These are phyloP conservation scores for Microcyclospora tardicrescens DNA, from an alignment of 2,329 filamentous ascomycete genomes.

Conservation along the genomic window DNA sequence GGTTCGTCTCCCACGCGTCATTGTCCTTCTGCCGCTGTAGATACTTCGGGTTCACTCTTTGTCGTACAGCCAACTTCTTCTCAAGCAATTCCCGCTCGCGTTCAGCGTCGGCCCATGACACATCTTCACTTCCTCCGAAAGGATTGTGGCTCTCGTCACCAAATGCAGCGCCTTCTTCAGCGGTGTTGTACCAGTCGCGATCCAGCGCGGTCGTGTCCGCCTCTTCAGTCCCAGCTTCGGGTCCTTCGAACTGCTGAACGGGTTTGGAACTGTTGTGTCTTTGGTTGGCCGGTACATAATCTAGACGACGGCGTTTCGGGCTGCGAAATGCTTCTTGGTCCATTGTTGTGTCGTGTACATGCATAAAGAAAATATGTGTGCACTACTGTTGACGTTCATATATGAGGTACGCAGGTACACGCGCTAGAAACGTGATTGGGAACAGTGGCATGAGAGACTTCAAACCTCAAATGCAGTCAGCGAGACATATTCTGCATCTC, in stretches of 20 bases:
- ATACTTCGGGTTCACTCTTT: slow-evolving; percentile 48
- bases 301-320: no score
- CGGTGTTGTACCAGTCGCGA: slow-evolving; percentile 83
- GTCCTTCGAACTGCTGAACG: slow-evolving; percentile 48
- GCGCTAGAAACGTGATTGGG: no score
- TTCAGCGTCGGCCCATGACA: slow-evolving; percentile 60
- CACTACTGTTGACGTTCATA: no score
- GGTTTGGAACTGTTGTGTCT: slow-evolving; percentile 24
- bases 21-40: slow-evolving; percentile 86
- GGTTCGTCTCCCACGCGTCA: slow-evolving; percentile 96
- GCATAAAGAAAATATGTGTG: no score
- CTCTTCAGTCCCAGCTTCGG: slow-evolving; percentile 46
- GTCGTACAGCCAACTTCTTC: slow-evolving; percentile 51
- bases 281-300: no score
- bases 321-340: no score
- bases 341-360: slow-evolving; percentile 1
- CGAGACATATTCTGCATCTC: no score
- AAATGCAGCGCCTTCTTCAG: slow-evolving; percentile 73
- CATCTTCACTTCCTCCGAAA: slow-evolving; percentile 60
- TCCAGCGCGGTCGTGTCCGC: slow-evolving; percentile 67
- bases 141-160: slow-evolving; percentile 90
- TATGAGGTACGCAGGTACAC: no score
- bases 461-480: no score
- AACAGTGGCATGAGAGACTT: no score
- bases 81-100: slow-evolving; percentile 61